Percentiles rank a stretch among this genome's conserved stretches.
Evolutionary conservation across 1,284 basidiomycete genomes (phyloP).

Genomic region (Ustilago trichophora): DNA sequence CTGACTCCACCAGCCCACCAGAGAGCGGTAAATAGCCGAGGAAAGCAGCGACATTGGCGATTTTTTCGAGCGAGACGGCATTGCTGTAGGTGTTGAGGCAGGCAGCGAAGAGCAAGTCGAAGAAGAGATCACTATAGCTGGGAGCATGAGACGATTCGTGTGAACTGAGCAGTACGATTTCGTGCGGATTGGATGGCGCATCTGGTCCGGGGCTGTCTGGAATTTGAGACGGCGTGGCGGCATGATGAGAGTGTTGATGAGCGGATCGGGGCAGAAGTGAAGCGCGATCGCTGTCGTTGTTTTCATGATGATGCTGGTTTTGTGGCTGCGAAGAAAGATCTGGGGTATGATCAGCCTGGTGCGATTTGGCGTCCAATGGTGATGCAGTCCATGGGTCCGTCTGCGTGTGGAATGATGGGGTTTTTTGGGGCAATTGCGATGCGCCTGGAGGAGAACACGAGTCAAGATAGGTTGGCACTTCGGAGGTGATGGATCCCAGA

Average conservation of each 20-base stretch:
- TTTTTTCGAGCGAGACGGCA: conserved; percentile 27
- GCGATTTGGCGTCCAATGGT: too few relatives aligned
- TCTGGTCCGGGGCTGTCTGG: background rate
- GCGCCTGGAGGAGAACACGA: background rate
- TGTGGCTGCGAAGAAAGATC: background rate
- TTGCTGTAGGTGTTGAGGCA: conserved; percentile 41
- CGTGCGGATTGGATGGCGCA: background rate
- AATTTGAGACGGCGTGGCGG: background rate
- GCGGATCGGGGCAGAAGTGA: conserved; percentile 8
- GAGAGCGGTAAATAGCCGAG: conserved; percentile 37
- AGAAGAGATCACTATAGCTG: conserved; percentile 44
- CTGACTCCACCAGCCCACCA: conserved; percentile 53
- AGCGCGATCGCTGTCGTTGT: conserved; percentile 3
- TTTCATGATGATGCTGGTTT: background rate
- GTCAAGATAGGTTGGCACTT: background rate
- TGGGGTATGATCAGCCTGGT: background rate
- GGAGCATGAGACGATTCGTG: conserved; percentile 19
- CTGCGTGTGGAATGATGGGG: too few relatives aligned
- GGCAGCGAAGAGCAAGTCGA: conserved; percentile 44
- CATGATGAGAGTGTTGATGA: background rate
- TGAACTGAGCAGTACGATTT: conserved; percentile 18
- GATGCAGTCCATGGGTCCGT: background rate
- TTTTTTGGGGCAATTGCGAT: background rate
- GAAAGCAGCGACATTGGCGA: conserved; percentile 32
- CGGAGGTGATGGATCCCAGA: background rate